Conservation (phyloP, 2,329 filamentous ascomycete genomes). For the Aspergillus melleus region DNA sequence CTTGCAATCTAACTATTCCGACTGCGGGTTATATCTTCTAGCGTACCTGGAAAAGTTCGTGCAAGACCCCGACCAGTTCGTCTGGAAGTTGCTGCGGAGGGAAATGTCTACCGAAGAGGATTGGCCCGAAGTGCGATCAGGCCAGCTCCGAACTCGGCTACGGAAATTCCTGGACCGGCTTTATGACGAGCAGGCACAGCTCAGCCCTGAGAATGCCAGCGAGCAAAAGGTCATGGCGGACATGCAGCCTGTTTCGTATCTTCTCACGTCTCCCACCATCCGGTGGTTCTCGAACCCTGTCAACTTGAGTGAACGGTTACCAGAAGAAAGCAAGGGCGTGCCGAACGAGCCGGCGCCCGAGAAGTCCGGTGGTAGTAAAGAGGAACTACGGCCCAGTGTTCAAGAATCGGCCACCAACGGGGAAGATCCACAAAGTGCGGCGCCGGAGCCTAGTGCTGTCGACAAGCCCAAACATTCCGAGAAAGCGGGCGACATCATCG, state of each 20-base stretch:
- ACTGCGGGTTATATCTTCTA: constrained; percentile 86
- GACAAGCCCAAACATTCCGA: background rate
- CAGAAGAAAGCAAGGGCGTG: background rate
- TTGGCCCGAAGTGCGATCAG: constrained; percentile 56
- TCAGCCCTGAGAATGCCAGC: constrained; percentile 35
- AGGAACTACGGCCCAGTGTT: background rate
- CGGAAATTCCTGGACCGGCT: constrained; percentile 66
- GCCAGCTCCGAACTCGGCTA: constrained; percentile 63
- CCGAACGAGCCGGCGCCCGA: background rate
- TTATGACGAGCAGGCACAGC: constrained; percentile 57
- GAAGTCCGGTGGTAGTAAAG: background rate
- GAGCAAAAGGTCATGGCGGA: constrained; percentile 36
- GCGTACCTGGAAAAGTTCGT: constrained; percentile 84
- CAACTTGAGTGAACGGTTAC: background rate
- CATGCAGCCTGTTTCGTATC: constrained; percentile 30
- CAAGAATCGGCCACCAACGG: background rate
- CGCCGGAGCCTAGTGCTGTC: background rate
- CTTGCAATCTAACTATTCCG: constrained; percentile 76
- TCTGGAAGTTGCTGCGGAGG: constrained; percentile 64
- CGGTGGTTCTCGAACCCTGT: background rate
- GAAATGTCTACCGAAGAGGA: constrained; percentile 59
- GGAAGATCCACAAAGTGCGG: background rate
- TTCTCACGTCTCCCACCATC: constrained; percentile 24
- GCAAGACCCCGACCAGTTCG: constrained; percentile 69
- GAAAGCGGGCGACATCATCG: constrained; percentile 17